phyloP scores from a whole-genome alignment of 129 eudicot species.

The Flaveria ramosissima region DNA sequence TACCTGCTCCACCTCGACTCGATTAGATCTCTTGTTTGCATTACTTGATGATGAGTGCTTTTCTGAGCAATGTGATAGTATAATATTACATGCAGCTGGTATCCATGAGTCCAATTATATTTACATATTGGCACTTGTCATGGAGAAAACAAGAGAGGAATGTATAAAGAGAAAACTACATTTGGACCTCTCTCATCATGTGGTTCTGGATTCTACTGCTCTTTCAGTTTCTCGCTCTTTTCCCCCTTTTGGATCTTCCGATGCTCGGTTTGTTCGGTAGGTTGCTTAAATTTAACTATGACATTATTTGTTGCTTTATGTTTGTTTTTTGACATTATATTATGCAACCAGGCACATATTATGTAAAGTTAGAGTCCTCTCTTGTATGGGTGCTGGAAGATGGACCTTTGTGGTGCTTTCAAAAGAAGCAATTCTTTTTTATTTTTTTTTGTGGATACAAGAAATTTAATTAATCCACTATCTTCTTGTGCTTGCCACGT shows the following conservation, averaged over 20 bases:
- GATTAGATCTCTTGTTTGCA: conserved; percentile 75
- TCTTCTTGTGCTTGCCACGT: conserved; percentile 5
- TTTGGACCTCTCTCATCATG: conserved; percentile 63
- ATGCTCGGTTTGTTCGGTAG: conserved; percentile 61
- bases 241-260: conserved; percentile 59
- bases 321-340: not conserved
- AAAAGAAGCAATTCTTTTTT: too few species aligned
- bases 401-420: not conserved
- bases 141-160: conserved; percentile 71
- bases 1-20: conserved; percentile 52
- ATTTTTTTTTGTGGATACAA: not conserved
- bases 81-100: conserved; percentile 53
- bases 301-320: not conserved
- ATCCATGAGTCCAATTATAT: conserved; percentile 33
- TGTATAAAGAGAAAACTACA: conserved; percentile 33
- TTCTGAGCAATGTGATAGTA: conserved; percentile 67
- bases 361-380: not conserved
- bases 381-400: not conserved
- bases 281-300: conserved; percentile 21
- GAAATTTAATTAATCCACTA: not conserved
- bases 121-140: conserved; percentile 55
- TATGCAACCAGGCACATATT: not conserved
- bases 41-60: conserved; percentile 74
- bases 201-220: conserved; percentile 66
- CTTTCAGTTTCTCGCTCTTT: conserved; percentile 45